Evolutionary conservation across 441 rosid species (phyloP), one percentile per base, ranked within the genome.

Genomic region (Melianthus villosus): DNA sequence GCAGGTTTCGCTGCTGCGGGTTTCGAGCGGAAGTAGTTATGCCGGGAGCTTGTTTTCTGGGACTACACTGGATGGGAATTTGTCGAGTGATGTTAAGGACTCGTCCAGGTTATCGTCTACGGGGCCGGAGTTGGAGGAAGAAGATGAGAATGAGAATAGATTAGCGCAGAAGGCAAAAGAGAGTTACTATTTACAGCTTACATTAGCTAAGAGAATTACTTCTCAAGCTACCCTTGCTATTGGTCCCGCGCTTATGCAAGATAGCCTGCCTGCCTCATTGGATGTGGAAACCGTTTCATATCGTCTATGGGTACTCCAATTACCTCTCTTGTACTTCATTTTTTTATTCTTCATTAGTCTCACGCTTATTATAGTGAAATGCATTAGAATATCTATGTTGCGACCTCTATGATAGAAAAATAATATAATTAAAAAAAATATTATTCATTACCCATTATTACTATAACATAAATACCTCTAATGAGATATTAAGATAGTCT

Each of bases 21-120:
- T 80, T 29, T 83, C 95, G 0, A 87, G 95, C 34, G 93, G 79
- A 47, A 87, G 95, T 38, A 83, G 93, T 43, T 77, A 67, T 32
- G 77, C 74, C 0, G 79, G 82, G 9, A 82, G 97, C 62, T 72
- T 77, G 70, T 79, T 79, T 64, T 79, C 94, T 1, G 93, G 75
- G 32, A 62, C 75, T 17, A 75, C 85, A 12, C 38, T 68, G 45
- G 93, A 77, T 9, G 93, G 77, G 6, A 70, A 52, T 46, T 67
- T 60, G 30, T 66, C 65, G 16, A 66, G 71, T 23, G 93, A 69
- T n/a, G 69, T 64, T 7, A 69, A 73, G 60, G 82, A 76, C 22
- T 45, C 71, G 12, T 60, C 59, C 10, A 59, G 32, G n/a, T 32
- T 51, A 46, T 57, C 67, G 3, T 46, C 45, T 15, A 22, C 69